These are phyloP conservation scores for Neonectria magnoliae DNA, from an alignment of 2,329 filamentous ascomycete genomes.

Conservation along the genomic window DNA sequence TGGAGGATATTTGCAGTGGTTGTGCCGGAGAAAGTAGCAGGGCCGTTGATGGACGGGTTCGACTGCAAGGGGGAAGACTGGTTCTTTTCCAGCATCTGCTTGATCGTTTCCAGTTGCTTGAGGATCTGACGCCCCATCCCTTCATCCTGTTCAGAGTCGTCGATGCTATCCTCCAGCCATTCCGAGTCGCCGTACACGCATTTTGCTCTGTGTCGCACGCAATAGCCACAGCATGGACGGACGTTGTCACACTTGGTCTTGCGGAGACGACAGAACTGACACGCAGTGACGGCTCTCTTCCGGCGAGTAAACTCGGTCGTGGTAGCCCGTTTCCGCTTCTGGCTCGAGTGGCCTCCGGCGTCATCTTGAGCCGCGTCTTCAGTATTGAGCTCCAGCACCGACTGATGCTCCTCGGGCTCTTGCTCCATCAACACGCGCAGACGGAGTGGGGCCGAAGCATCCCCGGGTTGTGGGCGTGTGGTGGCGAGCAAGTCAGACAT, in stretches of 20 bases:
- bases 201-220: constrained; percentile 22
- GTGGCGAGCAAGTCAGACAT: not conserved
- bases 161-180: constrained; percentile 1
- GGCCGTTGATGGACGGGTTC: not conserved
- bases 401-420: not conserved
- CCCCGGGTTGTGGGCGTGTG: not conserved
- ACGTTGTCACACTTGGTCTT: constrained; percentile 31
- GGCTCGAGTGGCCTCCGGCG: not conserved
- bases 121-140: constrained; percentile 22
- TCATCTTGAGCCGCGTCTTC: not conserved
- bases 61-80: not conserved
- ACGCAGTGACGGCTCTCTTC: constrained; percentile 25
- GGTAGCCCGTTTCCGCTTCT: constrained; percentile 18
- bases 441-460: not conserved
- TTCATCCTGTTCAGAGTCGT: constrained; percentile 2
- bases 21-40: not conserved
- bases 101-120: constrained; percentile 23
- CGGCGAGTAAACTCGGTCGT: constrained; percentile 24
- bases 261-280: constrained; percentile 28
- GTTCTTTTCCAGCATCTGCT: constrained; percentile 10
- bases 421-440: not conserved
- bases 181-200: constrained; percentile 25
- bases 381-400: not conserved
- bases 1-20: not conserved
- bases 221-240: constrained; percentile 25